A percentile compares a stretch with the other conserved stretches of the same genome.
Conservation (phyloP, 495 filamentous ascomycete species). For the Staphylotrichum longicolle region DNA sequence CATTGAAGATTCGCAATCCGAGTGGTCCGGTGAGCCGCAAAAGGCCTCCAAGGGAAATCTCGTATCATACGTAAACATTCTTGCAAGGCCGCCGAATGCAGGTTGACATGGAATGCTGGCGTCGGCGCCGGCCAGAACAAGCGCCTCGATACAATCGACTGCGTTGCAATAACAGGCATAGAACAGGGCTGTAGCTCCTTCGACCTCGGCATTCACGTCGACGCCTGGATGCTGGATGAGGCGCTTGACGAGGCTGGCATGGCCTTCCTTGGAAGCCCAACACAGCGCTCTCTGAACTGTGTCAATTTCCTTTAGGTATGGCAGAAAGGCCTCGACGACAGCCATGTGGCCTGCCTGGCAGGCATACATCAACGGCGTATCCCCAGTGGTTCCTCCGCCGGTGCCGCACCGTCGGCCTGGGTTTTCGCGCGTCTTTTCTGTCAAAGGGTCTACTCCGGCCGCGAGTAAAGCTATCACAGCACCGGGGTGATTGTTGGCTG, state of each 20-base stretch:
- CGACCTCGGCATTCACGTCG: constrained; percentile 16
- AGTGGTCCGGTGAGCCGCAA: neutral
- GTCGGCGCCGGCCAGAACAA: constrained; percentile 17
- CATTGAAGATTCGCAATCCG: too few species aligned
- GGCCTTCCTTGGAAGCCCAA: constrained; percentile 25
- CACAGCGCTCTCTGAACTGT: constrained; percentile 23
- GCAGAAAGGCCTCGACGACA: constrained; percentile 29
- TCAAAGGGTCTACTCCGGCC: constrained; percentile 33
- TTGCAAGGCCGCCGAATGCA: neutral
- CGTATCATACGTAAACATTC: neutral
- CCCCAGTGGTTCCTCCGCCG: constrained; percentile 1
- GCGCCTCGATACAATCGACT: constrained; percentile 16
- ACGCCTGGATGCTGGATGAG: constrained; percentile 22
- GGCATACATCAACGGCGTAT: constrained; percentile 29
- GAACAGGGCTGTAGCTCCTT: constrained; percentile 11
- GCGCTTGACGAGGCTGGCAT: constrained; percentile 19
- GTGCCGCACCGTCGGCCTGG: constrained; percentile 17
- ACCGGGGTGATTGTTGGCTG: constrained; percentile 16
- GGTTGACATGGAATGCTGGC: constrained; percentile 14
- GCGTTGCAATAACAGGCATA: constrained; percentile 5
- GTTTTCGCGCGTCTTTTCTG: constrained; percentile 28
- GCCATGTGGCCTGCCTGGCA: constrained; percentile 28
- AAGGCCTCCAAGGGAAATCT: constrained; percentile 7
- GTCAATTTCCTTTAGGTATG: constrained; percentile 11
- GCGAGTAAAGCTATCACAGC: constrained; percentile 29